Conservation (phyloP, 2,329 filamentous ascomycete genomes). For the Ophiosphaerella narmari region DNA sequence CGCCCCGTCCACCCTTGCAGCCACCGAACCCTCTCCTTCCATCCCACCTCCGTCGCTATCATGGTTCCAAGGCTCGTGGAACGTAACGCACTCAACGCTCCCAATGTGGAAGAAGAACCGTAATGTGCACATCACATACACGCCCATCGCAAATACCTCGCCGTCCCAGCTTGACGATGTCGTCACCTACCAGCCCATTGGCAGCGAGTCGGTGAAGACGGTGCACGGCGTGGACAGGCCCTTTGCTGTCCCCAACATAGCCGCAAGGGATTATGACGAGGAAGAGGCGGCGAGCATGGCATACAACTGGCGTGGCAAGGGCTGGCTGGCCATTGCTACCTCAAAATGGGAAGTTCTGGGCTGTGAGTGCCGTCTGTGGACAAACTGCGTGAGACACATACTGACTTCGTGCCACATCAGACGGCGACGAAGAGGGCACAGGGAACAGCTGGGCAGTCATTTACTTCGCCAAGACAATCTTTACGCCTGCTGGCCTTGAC, state of each 20-base stretch:
- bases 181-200: conserved; percentile 69
- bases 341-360: conserved; percentile 83
- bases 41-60: conserved; percentile 43
- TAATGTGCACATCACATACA: conserved; percentile 82
- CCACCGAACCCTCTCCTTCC: conserved; percentile 17
- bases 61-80: conserved; percentile 41
- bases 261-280: not conserved
- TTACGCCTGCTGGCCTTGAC: conserved; percentile 82
- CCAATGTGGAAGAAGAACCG: conserved; percentile 78
- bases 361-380: conserved; percentile 45
- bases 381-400: too few relatives aligned
- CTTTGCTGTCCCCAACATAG: conserved; percentile 31
- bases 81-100: conserved; percentile 46
- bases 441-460: conserved; percentile 74
- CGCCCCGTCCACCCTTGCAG: conserved; percentile 29
- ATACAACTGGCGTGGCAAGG: conserved; percentile 74
- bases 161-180: conserved; percentile 66
- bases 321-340: conserved; percentile 71
- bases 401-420: too few relatives aligned
- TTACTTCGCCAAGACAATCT: conserved; percentile 81
- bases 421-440: conserved; percentile 59
- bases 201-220: conserved; percentile 58
- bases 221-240: conserved; percentile 69
- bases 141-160: conserved; percentile 37
- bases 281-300: conserved; percentile 55